Evolutionary conservation across 345 rosid species (phyloP).

Genomic region (Microcos paniculata): DNA sequence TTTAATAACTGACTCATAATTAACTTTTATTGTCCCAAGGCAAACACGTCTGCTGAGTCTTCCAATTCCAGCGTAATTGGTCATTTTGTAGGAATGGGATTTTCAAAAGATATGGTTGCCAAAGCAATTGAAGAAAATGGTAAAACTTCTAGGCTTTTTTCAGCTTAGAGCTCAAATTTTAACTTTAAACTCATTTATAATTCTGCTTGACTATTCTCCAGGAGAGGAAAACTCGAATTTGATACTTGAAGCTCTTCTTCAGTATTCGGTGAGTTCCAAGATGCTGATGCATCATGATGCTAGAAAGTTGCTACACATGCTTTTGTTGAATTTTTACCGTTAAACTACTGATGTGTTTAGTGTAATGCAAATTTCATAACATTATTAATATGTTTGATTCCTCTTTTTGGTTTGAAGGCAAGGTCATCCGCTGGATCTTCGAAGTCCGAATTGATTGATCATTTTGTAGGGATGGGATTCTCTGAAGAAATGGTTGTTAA

Average conservation of each 20-base stretch:
- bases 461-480: slow-evolving; percentile 60
- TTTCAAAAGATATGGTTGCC: slow-evolving; percentile 52
- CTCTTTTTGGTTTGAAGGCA: slow-evolving; percentile 23
- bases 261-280: slow-evolving; percentile 43
- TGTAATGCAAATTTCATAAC: not conserved
- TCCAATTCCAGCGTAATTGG: slow-evolving; percentile 49
- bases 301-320: not conserved
- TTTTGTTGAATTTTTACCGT: not conserved
- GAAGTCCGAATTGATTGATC: slow-evolving; percentile 44
- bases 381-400: slow-evolving; percentile 12
- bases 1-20: slow-evolving; percentile 2
- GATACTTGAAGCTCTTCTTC: slow-evolving; percentile 56
- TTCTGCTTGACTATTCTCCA: slow-evolving; percentile 23
- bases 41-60: slow-evolving; percentile 45
- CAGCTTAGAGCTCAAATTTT: not conserved
- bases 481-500: slow-evolving; percentile 42
- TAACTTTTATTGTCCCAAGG: slow-evolving; percentile 38
- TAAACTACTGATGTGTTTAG: not conserved
- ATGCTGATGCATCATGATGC: not conserved
- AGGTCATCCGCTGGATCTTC: slow-evolving; percentile 40
- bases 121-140: slow-evolving; percentile 69
- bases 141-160: slow-evolving; percentile 21
- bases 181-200: slow-evolving; percentile 16
- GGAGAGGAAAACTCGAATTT: slow-evolving; percentile 48
- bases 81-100: slow-evolving; percentile 78